These are phyloP conservation scores for Kodamaea kakaduensis DNA, from an alignment of 805 yeast genomes.

Conservation along the genomic window DNA sequence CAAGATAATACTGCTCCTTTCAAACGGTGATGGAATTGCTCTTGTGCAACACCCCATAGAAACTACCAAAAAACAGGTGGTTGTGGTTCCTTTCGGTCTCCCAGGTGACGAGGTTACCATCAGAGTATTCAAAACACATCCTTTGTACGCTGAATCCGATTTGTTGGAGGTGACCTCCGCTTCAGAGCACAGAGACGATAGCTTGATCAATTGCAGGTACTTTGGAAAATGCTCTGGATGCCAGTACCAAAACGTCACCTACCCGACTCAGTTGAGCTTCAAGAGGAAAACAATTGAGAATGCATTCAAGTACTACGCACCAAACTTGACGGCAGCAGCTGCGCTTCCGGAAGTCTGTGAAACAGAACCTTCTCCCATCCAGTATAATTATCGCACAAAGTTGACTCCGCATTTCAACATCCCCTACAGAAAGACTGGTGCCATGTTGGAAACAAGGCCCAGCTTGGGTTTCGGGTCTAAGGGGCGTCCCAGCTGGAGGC, in stretches of 20 bases:
- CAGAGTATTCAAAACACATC: constrained; percentile 74
- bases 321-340: constrained; percentile 37
- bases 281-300: constrained; percentile 72
- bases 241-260: constrained; percentile 79
- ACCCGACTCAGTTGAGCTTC: constrained; percentile 65
- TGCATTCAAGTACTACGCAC: constrained; percentile 79
- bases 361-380: constrained; percentile 74
- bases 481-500: constrained; percentile 72
- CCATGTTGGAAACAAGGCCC: constrained; percentile 44
- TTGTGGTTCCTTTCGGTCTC: constrained; percentile 77
- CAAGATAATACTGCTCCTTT: constrained; percentile 52
- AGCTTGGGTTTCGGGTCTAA: constrained; percentile 86
- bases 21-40: constrained; percentile 88
- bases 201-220: constrained; percentile 68
- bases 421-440: constrained; percentile 47
- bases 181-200: constrained; percentile 46
- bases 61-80: constrained; percentile 50
- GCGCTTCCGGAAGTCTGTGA: constrained; percentile 57
- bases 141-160: constrained; percentile 71
- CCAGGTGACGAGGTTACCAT: constrained; percentile 79
- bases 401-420: constrained; percentile 92
- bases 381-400: constrained; percentile 81
- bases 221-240: constrained; percentile 95
- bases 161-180: constrained; percentile 45
- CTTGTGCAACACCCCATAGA: constrained; percentile 57